These are phyloP conservation scores for Schizosaccharomyces osmophilus DNA, from an alignment of 805 yeast species.

Conservation along the genomic window DNA sequence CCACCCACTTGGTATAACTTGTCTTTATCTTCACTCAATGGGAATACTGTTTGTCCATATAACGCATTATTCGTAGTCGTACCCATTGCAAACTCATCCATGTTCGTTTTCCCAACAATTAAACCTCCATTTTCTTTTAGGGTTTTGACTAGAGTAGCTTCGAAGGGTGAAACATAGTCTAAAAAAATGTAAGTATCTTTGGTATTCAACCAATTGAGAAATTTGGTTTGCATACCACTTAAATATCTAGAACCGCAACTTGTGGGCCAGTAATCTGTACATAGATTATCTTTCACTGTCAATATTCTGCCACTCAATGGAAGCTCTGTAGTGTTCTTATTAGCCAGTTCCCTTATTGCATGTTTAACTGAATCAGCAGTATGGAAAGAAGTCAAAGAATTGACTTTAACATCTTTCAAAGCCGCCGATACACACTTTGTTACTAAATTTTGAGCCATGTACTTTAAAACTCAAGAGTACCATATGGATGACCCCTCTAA, in stretches of 20 bases:
- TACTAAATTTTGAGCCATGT: too few relatives aligned
- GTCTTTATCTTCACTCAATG: conserved; percentile 14
- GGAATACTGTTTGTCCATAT: conserved; percentile 12
- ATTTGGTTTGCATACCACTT: background rate
- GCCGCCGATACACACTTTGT: too few relatives aligned
- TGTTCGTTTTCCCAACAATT: conserved; percentile 54
- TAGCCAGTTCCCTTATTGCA: too few relatives aligned
- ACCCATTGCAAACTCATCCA: conserved; percentile 98
- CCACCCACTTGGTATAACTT: conserved; percentile 51
- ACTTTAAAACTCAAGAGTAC: too few relatives aligned
- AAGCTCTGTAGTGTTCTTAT: background rate
- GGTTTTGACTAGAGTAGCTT: conserved; percentile 43
- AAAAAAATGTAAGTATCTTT: background rate
- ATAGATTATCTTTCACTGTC: conserved; percentile 62
- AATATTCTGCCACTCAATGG: conserved; percentile 15
- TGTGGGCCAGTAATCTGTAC: conserved; percentile 38
- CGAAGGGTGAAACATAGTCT: conserved; percentile 48
- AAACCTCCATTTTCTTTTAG: conserved; percentile 28
- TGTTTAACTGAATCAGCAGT: background rate
- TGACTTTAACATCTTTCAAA: background rate
- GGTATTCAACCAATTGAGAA: background rate
- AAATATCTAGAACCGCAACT: conserved; percentile 59
- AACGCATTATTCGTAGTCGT: background rate
- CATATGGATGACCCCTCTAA: too few relatives aligned
- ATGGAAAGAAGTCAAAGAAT: background rate